phyloP scores from a whole-genome alignment of 768 basidiomycete species.

The Pisolithus sp. region DNA sequence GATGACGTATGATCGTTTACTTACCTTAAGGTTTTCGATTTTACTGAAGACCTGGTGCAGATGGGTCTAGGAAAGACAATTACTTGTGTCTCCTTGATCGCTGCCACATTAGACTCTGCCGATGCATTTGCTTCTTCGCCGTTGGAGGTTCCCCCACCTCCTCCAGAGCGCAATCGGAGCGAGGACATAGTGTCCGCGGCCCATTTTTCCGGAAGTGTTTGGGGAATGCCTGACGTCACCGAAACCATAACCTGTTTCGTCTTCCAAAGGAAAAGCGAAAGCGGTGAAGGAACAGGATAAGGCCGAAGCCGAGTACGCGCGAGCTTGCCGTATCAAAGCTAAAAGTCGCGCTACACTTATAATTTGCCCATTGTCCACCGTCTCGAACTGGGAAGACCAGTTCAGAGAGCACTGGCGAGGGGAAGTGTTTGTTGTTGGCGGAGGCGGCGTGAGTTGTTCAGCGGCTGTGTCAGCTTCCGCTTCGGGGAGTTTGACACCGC shows the following conservation, averaged over 20 bases:
- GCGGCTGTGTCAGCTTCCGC: constrained; percentile 25
- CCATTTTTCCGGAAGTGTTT: constrained; percentile 76
- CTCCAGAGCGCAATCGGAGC: constrained; percentile 28
- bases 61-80: constrained; percentile 99
- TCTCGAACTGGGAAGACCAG: constrained; percentile 98
- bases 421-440: constrained; percentile 77
- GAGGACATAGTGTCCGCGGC: constrained; percentile 35
- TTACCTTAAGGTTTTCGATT: constrained; percentile 8
- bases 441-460: constrained; percentile 42
- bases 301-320: constrained; percentile 59
- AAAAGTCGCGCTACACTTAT: constrained; percentile 91
- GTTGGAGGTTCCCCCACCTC: constrained; percentile 38
- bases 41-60: constrained; percentile 35
- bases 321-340: constrained; percentile 71
- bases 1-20: constrained; percentile 73
- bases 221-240: constrained; percentile 68
- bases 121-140: constrained; percentile 55
- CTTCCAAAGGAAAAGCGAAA: constrained; percentile 58
- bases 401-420: constrained; percentile 97
- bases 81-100: constrained; percentile 89
- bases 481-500: constrained; percentile 31
- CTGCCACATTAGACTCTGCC: constrained; percentile 73
- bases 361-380: constrained; percentile 92
- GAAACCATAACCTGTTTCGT: constrained; percentile 25
- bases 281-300: constrained; percentile 63